Conservation (phyloP, 2,329 filamentous ascomycete genomes). For the Colletotrichum sp. region DNA sequence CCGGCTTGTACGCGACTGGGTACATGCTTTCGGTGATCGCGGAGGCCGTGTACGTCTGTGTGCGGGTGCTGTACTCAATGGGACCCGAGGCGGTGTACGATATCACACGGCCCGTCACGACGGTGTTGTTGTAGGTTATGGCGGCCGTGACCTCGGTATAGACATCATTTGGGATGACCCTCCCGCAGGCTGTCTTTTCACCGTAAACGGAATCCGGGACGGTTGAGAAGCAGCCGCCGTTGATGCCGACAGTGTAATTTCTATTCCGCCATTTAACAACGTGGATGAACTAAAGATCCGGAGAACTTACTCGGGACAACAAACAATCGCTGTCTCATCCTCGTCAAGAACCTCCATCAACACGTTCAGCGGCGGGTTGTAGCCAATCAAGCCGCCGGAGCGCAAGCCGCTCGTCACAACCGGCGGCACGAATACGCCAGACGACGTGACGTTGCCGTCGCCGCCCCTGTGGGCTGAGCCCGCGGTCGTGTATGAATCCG, state of each 20-base stretch:
- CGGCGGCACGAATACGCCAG: background rate
- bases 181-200: background rate
- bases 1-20: background rate
- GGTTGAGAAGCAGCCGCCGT: background rate
- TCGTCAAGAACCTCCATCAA: background rate
- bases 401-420: background rate
- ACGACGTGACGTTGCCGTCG: background rate
- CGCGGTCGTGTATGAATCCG: constrained; percentile 28
- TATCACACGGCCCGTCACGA: background rate
- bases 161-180: background rate
- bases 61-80: background rate
- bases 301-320: background rate
- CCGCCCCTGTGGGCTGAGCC: constrained; percentile 12
- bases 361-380: background rate
- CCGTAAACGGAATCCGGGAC: background rate
- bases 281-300: no score
- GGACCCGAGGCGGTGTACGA: background rate
- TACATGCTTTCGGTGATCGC: background rate
- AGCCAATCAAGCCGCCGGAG: background rate
- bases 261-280: background rate
- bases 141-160: background rate
- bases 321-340: background rate
- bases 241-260: background rate
- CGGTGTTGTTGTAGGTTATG: constrained; percentile 2
- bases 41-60: background rate